Base-by-base conservation (phyloP, 129 eudicot genomes). In the Flaveria sonorensis region DNA sequence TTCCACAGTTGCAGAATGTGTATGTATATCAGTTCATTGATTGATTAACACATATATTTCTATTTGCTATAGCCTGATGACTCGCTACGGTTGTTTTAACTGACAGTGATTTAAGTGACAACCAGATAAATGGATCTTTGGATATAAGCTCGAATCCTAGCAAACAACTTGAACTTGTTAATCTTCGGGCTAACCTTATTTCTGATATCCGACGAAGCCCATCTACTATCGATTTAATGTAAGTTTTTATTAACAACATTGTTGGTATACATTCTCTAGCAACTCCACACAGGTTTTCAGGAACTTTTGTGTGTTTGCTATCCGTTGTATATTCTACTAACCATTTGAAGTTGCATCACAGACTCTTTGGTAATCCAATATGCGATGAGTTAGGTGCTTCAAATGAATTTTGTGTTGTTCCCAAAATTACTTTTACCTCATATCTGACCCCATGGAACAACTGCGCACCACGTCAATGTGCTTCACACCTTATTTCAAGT, bases 1-100 rank as follows among this genome's bases (percentile, higher is more conserved):
- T 87, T 68, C 88, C 97, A 28, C 85, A 79, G 70, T 68, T 91
- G 56, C 87, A 88, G 64, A 88, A 81, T 47, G 87, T 88, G 97
- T 91, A 40, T 81, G 92, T 71, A 57, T 10, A 40, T 13, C 14
- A 15, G 20, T 32, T 30, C 39, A 8, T 45, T 19, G 6, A 4
- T 3, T 57, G 10, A 3, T 62, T 62, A 26, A 26, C 30, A 62
- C 8, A 62, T 48, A 12, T 16, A 9, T 12, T 23, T 59, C 12
- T 60, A 12, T 10, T 71, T 18, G 51, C 82, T 84, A 85, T 87
- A 85, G 75, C 55, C 65, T 86, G 65, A 48, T 23, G 73, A 23
- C 47, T 40, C 4, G 2, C 6, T 52, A 50, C 30, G 47, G 16
- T 66, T 80, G 14, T 39, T 53, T 65, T 36, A 36, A 36, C 7